Evolutionary conservation across 441 rosid genomes (phyloP).

Genomic region (Bruguiera hainesii): DNA sequence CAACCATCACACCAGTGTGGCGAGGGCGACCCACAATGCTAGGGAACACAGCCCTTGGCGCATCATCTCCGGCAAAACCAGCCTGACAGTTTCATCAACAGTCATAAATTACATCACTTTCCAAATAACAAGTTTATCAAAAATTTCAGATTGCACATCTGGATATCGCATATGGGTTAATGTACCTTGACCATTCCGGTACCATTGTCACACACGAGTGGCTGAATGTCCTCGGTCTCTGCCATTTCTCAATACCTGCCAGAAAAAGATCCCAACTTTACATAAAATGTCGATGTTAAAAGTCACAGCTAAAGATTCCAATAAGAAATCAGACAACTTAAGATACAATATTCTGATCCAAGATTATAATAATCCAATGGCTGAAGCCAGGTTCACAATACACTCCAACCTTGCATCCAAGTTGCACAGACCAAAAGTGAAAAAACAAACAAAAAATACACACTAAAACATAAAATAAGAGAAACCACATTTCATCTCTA

Average conservation of each 20-base stretch:
- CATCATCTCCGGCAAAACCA: slow-evolving; percentile 87
- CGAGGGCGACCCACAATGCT: slow-evolving; percentile 68
- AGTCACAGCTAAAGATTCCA: no score
- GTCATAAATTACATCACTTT: background rate
- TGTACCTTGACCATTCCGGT: slow-evolving; percentile 87
- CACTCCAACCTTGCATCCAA: background rate
- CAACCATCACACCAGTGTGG: slow-evolving; percentile 54
- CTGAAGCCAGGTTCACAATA: background rate
- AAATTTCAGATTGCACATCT: background rate
- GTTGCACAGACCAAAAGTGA: background rate
- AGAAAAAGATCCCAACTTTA: slow-evolving; percentile 7
- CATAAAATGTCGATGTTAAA: background rate
- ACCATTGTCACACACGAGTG: slow-evolving; percentile 87
- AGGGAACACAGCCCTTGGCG: slow-evolving; percentile 80
- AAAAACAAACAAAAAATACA: background rate
- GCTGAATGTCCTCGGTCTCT: slow-evolving; percentile 63
- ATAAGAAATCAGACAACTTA: background rate
- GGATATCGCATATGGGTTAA: background rate
- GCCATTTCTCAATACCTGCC: slow-evolving; percentile 49
- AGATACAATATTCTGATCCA: background rate
- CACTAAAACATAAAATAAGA: no score
- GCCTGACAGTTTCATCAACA: slow-evolving; percentile 39
- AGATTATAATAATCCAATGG: background rate
- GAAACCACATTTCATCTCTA: no score
- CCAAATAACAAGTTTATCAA: background rate